Base-by-base conservation (phyloP, 2,329 filamentous ascomycete species). In the Botrytis byssoidea region DNA sequence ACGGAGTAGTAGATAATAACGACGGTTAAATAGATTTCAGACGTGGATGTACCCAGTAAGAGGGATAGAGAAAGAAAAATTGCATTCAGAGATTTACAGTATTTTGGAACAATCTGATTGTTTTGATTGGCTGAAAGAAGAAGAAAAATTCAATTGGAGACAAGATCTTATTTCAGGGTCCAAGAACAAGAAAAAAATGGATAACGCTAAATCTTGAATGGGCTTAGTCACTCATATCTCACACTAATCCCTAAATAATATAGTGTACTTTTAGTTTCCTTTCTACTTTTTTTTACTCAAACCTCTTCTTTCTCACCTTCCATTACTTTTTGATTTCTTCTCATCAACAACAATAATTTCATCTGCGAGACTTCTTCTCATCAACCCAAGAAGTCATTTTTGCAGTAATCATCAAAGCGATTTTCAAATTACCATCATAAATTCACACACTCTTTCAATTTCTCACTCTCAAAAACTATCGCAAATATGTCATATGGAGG, bases 401-500 rank as follows among this genome's bases (percentile, higher is more conserved):
- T 32, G 72, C 76, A 75, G 61, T 70, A 51, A 59, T 25, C 57
- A 63, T 72, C 67, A 37, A 60, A 72, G 20, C 68, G 51, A 74
- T 48, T 74, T n/a, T 71, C 42, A 70, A 68, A 73, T 51, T 22
- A 74, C 71, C 35, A 75, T 57, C 22, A 55, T 55, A 74, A 66
- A 70, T 57, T 75, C 68, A 35, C 40, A 67, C 60, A 42, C 71
- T 59, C 67, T 63, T 72, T 75, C 75, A 76, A 72, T 64, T 51
- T 70, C 67, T 68, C 68, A 74, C 70, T 59, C 35, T n/a, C 35
- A 42, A 55, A 37, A 72, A 44, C 32, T 22, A 72, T 71, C 69
- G 60, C 67, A 74, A 75, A 74, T 82, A 93, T 93, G 91, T 93
- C 91, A 84, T 92, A 93, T 80, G 72, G 72, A 46, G 72, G 72